These are phyloP conservation scores for Melocanna baccifera DNA, from an alignment of 176 grass and related monocot genomes.

Conservation along the genomic window DNA sequence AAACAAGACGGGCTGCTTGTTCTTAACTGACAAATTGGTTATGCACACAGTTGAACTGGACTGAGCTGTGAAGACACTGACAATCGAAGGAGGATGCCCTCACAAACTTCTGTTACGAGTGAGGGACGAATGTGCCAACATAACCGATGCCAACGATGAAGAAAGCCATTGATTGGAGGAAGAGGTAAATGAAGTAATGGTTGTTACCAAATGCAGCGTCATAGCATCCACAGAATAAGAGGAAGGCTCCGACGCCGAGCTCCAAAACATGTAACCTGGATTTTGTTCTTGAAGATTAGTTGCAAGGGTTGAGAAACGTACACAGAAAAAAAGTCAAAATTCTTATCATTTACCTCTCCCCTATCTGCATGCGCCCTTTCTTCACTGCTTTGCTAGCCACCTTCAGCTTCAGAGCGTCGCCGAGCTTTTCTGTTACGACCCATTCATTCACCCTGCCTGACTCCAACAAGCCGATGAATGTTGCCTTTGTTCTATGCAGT, in stretches of 20 bases:
- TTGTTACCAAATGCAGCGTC: slow-evolving; percentile 19
- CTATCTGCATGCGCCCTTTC: slow-evolving; percentile 11
- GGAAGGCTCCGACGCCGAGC: slow-evolving; percentile 23
- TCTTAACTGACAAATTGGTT: neutral
- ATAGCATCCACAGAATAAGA: slow-evolving; percentile 33
- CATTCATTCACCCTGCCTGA: slow-evolving; percentile 45
- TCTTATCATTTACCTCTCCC: slow-evolving; percentile 25
- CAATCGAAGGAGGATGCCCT: neutral
- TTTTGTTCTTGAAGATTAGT: neutral
- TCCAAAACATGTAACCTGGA: slow-evolving; percentile 40
- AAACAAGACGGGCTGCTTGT: neutral
- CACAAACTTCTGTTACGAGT: neutral
- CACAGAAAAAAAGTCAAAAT: neutral
- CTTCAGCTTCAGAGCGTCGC: slow-evolving; percentile 1
- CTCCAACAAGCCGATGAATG: slow-evolving; percentile 30
- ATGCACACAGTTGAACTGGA: neutral
- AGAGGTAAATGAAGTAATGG: slow-evolving; percentile 40
- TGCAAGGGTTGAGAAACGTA: neutral
- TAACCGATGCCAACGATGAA: slow-evolving; percentile 36
- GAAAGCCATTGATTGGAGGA: slow-evolving; percentile 35
- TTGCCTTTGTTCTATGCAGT: slow-evolving; percentile 38
- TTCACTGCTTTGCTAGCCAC: slow-evolving; percentile 1
- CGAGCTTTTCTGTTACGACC: slow-evolving; percentile 45
- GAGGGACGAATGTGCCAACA: slow-evolving; percentile 32
- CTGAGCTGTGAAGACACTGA: neutral